Percentiles rank a stretch among this genome's conserved stretches.
These are phyloP conservation scores for Jackrogersella multiformis DNA, from an alignment of 495 filamentous ascomycete genomes.

Conservation along the genomic window DNA sequence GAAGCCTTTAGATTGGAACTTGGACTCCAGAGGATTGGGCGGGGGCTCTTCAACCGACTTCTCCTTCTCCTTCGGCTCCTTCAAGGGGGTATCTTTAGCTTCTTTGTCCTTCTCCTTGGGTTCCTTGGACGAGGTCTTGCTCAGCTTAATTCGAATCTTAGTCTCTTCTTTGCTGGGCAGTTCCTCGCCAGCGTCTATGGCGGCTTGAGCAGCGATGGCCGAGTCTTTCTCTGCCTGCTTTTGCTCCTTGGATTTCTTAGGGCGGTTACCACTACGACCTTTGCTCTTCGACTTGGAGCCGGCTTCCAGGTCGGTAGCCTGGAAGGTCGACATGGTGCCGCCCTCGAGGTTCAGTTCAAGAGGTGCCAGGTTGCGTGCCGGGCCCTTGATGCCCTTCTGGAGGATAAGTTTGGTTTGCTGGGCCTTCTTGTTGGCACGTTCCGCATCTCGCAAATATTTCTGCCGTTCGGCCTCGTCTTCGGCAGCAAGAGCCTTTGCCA, in stretches of 20 bases:
- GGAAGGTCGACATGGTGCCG: conserved; percentile 87
- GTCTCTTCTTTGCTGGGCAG: conserved; percentile 75
- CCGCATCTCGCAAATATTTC: conserved; percentile 80
- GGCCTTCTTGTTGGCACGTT: conserved; percentile 87
- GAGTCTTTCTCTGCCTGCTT: conserved; percentile 95
- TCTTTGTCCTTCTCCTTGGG: conserved; percentile 56
- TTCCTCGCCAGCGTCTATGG: conserved; percentile 84
- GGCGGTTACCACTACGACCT: conserved; percentile 71
- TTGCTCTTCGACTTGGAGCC: conserved; percentile 70
- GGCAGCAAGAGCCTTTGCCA: conserved; percentile 75
- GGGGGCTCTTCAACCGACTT: conserved; percentile 66
- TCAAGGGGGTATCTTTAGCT: conserved; percentile 53
- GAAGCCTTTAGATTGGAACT: conserved; percentile 89
- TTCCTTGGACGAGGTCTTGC: conserved; percentile 59
- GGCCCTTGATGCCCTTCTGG: conserved; percentile 82
- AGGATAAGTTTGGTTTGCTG: conserved; percentile 82
- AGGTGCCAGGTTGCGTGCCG: conserved; percentile 79
- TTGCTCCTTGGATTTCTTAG: conserved; percentile 93
- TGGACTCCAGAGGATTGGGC: conserved; percentile 55
- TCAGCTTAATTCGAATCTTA: conserved; percentile 66
- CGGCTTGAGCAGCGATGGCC: conserved; percentile 87
- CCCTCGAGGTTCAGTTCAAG: conserved; percentile 86
- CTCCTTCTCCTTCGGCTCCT: conserved; percentile 74
- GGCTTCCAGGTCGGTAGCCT: conserved; percentile 67
- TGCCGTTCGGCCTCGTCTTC: conserved; percentile 80